A percentile compares a stretch with the other conserved stretches of the same genome.
Evolutionary conservation across 2,329 filamentous ascomycete species (phyloP).

Genomic region (Penicillium sp.): DNA sequence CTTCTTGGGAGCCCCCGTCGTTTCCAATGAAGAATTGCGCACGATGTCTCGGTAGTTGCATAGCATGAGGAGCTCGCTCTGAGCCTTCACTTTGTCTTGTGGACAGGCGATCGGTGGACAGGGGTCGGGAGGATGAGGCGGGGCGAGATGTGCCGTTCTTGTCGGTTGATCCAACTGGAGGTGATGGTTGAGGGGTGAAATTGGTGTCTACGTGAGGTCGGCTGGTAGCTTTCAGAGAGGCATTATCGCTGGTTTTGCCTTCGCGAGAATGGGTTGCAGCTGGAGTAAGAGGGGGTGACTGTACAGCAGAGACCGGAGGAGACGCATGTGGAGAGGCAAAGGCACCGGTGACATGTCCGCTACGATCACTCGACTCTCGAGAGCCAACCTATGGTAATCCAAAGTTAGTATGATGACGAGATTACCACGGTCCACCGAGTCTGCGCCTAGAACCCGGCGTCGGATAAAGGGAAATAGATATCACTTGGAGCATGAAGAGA

Average conservation of each 20-base stretch:
- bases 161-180: conserved; percentile 38
- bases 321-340: conserved; percentile 59
- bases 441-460: background rate
- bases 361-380: conserved; percentile 54
- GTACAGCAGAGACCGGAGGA: conserved; percentile 61
- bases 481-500: background rate
- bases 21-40: conserved; percentile 51
- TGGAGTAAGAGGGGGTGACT: conserved; percentile 83
- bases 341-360: conserved; percentile 53
- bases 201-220: conserved; percentile 25
- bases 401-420: conserved; percentile 7
- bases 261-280: conserved; percentile 61
- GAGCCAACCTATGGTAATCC: conserved; percentile 33
- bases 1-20: conserved; percentile 50
- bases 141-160: conserved; percentile 27
- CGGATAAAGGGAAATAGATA: background rate
- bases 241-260: conserved; percentile 31
- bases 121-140: conserved; percentile 34
- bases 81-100: conserved; percentile 38
- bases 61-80: conserved; percentile 37
- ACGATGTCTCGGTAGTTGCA: conserved; percentile 42
- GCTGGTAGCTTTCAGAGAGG: conserved; percentile 27
- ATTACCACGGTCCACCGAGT: background rate
- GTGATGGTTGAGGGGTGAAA: conserved; percentile 50
- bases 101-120: conserved; percentile 35